These are phyloP conservation scores for Schwanniomyces sp. DNA, from an alignment of 805 yeast genomes.

Conservation along the genomic window DNA sequence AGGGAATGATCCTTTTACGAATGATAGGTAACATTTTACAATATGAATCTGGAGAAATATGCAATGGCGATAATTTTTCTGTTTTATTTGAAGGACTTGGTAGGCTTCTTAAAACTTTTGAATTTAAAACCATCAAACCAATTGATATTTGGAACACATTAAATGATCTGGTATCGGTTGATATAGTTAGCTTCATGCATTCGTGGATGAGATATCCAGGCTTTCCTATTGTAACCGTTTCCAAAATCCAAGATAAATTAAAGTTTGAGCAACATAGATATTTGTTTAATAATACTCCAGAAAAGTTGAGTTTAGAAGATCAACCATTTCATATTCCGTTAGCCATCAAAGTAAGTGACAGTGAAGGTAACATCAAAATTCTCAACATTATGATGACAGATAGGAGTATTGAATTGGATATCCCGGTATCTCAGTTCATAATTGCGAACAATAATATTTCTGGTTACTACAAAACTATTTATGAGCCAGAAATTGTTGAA, in stretches of 20 bases:
- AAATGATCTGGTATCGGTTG: constrained; percentile 33
- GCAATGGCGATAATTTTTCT: constrained; percentile 18
- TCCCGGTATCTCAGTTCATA: constrained; percentile 31
- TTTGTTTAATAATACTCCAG: constrained; percentile 17
- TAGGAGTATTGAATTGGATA: constrained; percentile 31
- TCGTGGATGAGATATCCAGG: constrained; percentile 67
- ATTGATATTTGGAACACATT: constrained; percentile 53
- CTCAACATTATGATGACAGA: constrained; percentile 45
- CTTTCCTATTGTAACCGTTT: constrained; percentile 47
- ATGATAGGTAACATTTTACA: constrained; percentile 50
- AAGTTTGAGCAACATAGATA: constrained; percentile 39
- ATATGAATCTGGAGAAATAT: constrained; percentile 13
- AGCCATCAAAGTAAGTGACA: constrained; percentile 31
- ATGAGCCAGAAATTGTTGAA: constrained; percentile 26
- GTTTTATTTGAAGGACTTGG: constrained; percentile 33
- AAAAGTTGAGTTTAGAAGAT: constrained; percentile 46
- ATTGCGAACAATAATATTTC: constrained; percentile 44
- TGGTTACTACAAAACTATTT: constrained; percentile 52
- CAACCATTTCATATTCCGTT: constrained; percentile 65
- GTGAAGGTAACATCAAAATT: constrained; percentile 27
- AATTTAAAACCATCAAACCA: constrained; percentile 45
- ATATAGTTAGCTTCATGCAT: constrained; percentile 50
- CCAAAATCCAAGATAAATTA: constrained; percentile 7
- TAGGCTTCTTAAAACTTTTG: constrained; percentile 32
- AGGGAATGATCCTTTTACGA: constrained; percentile 56